Percentiles rank a stretch among this genome's conserved stretches.
Evolutionary conservation across 208 protist species (phyloP).

Genomic region (Acanthamoeba rhysodes): DNA sequence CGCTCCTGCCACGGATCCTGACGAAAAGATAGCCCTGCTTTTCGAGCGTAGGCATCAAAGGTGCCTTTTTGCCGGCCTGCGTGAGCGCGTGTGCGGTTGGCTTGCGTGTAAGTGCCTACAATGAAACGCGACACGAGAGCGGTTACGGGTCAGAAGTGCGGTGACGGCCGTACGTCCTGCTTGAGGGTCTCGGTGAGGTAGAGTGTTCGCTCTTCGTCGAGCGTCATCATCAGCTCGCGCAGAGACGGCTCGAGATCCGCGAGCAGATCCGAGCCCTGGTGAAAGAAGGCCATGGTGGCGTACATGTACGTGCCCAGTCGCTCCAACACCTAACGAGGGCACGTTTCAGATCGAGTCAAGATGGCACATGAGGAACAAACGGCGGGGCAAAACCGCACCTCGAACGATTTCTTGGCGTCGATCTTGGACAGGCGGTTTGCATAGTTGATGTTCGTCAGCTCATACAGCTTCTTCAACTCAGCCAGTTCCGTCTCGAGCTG

Average conservation of each 20-base stretch:
- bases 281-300: conserved; percentile 31
- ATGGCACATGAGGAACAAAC: background rate
- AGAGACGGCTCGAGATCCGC: conserved; percentile 39
- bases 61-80: background rate
- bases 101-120: background rate
- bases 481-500: conserved; percentile 61
- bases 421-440: conserved; percentile 5
- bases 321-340: conserved; percentile 11
- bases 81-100: too few species aligned
- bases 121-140: background rate
- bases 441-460: conserved; percentile 63
- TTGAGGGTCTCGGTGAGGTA: conserved; percentile 44
- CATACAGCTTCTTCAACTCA: conserved; percentile 36
- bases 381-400: background rate
- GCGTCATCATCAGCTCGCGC: conserved; percentile 8
- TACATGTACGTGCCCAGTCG: conserved; percentile 31
- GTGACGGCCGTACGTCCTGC: background rate
- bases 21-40: conserved; percentile 56
- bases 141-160: background rate
- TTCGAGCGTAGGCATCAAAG: background rate
- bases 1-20: background rate
- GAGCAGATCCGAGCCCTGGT: conserved; percentile 17
- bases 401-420: conserved; percentile 62
- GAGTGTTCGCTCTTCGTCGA: conserved; percentile 47
- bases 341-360: background rate